Base-by-base conservation (phyloP, 1,284 basidiomycete genomes). In the Somion occarium region DNA sequence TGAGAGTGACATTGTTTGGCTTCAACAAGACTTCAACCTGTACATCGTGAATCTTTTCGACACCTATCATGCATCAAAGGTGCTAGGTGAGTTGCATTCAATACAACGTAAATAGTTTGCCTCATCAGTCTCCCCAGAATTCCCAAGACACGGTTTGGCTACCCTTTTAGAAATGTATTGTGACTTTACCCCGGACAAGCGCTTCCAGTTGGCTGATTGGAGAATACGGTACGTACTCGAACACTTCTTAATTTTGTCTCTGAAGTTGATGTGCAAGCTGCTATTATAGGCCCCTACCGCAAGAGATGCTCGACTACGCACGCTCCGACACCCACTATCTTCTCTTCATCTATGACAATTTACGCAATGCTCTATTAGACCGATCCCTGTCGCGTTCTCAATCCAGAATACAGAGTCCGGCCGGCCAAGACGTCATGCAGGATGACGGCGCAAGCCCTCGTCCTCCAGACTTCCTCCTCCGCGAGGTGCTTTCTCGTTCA, bases 171-270 rank as follows among this genome's bases (percentile, higher is more conserved):
- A 87, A 60, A 86, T 88, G 71, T 98, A 93, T 63, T 94, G 91
- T 63, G 83, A 91, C 61, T 95, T 95, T 62, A 79, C 80, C n/a
- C 83, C 96, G 0, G 96, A 99, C 72, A 99, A 99, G 70, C 82
- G 91, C 19, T 98, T 95, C 65, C 96, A 98, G 65, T 74, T 94
- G 15, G 96, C 96, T 9, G 96, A 99, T 68, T 99, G 96, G 96
- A 83, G 96, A 23, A 92, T 98, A 60, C 80, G 90, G 86, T 86
- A 52, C 22, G 76, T 60, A n/a, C 25, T 18, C 25, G 23, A 18
- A 23, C 30, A 39, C 23, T 12, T 22, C n/a, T 9, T 30, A 5
- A 37, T 22, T 23, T n/a, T 23, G n/a, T n/a, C n/a, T n/a, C n/a
- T n/a, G n/a, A n/a, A n/a, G n/a, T n/a, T n/a, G n/a, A n/a, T n/a